These are phyloP conservation scores for Straminergon stramineum DNA, from an alignment of 225 moss, liverwort and hornwort genomes.

Conservation along the genomic window DNA sequence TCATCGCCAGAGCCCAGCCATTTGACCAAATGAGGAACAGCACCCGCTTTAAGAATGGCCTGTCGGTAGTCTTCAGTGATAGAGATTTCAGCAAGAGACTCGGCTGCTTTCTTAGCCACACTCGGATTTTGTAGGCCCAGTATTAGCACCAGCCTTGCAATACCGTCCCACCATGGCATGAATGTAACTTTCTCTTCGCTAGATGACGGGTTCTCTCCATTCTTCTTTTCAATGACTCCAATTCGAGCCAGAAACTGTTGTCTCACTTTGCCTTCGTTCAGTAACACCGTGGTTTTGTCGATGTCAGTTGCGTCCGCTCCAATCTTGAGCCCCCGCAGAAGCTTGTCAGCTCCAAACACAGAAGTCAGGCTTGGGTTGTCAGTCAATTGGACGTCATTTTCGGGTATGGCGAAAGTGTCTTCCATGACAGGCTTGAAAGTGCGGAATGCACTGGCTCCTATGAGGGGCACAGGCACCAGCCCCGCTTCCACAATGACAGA, in stretches of 20 bases:
- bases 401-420: constrained; percentile 55
- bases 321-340: constrained; percentile 66
- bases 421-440: constrained; percentile 80
- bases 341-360: constrained; percentile 79
- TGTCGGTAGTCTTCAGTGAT: constrained; percentile 64
- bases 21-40: constrained; percentile 75
- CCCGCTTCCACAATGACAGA: constrained; percentile 61
- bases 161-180: constrained; percentile 93
- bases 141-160: constrained; percentile 69
- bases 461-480: constrained; percentile 69
- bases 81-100: constrained; percentile 54
- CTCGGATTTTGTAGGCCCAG: constrained; percentile 60
- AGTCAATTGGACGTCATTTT: constrained; percentile 28
- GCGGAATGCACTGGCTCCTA: constrained; percentile 77
- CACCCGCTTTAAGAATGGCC: constrained; percentile 76
- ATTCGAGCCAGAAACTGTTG: constrained; percentile 85
- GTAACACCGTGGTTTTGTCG: constrained; percentile 55
- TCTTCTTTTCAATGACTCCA: constrained; percentile 67
- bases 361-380: constrained; percentile 46
- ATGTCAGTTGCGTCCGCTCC: constrained; percentile 33
- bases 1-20: constrained; percentile 79
- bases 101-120: constrained; percentile 63
- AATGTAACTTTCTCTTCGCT: constrained; percentile 33
- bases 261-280: constrained; percentile 71
- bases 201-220: not conserved